Conservation (phyloP, 345 rosid genomes). For the Draba incana region DNA sequence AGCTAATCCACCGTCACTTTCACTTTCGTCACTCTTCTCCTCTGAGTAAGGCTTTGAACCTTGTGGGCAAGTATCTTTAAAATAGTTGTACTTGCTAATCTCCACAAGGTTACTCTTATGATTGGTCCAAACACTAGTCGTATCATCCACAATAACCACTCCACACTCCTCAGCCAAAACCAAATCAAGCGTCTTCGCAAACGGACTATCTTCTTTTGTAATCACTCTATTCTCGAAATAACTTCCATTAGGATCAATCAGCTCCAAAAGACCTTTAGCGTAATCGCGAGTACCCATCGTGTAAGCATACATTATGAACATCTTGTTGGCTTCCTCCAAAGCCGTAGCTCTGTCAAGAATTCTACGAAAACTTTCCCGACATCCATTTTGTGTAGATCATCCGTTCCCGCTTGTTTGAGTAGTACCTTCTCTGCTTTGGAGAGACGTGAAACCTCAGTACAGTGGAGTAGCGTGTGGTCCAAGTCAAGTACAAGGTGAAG, state of each 20-base stretch:
- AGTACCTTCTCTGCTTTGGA: slow-evolving; percentile 8
- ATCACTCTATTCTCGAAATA: slow-evolving; percentile 21
- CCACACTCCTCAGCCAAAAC: slow-evolving; percentile 22
- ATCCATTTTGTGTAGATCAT: neutral
- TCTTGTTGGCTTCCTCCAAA: slow-evolving; percentile 26
- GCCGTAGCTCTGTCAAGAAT: slow-evolving; percentile 18
- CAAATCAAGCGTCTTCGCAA: slow-evolving; percentile 17
- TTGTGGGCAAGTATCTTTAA: slow-evolving; percentile 44
- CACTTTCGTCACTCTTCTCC: slow-evolving; percentile 25
- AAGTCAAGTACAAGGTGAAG: slow-evolving; percentile 27
- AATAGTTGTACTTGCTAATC: slow-evolving; percentile 50
- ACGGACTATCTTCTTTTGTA: slow-evolving; percentile 9
- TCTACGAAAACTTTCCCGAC: neutral
- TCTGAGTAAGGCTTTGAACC: slow-evolving; percentile 2
- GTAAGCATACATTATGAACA: slow-evolving; percentile 25
- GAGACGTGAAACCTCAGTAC: neutral
- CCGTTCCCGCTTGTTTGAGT: neutral
- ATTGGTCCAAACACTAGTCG: neutral
- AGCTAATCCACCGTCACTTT: slow-evolving; percentile 8
- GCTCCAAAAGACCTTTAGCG: neutral
- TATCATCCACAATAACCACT: slow-evolving; percentile 24
- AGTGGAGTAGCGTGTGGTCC: slow-evolving; percentile 30
- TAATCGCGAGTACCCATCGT: slow-evolving; percentile 23
- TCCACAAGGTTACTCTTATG: slow-evolving; percentile 17
- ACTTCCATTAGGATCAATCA: slow-evolving; percentile 12